Percentiles rank a stretch among this genome's conserved stretches.
Evolutionary conservation across 257 asterid genomes (phyloP).

Genomic region (Gentiana macrophylla): DNA sequence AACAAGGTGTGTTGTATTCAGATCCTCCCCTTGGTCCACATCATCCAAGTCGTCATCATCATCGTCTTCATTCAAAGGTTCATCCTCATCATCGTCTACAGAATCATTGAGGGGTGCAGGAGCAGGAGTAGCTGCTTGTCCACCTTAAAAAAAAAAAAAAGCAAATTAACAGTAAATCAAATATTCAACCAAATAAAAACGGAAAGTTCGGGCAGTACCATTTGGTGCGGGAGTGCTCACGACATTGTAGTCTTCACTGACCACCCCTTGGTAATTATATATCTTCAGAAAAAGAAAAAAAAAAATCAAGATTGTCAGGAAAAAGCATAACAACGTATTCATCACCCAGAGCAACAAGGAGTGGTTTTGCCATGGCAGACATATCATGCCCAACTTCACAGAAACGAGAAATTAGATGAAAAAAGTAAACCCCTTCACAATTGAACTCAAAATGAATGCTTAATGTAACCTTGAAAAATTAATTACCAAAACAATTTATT

Average conservation of each 20-base stretch:
- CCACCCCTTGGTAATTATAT: slow-evolving; percentile 85
- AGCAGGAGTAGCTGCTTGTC: slow-evolving; percentile 92
- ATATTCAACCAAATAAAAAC: slow-evolving; percentile 9
- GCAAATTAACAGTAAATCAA: slow-evolving; percentile 4
- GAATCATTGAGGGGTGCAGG: slow-evolving; percentile 53
- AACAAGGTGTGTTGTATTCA: slow-evolving; percentile 73
- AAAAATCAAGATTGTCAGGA: slow-evolving; percentile 14
- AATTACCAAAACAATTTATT: no score
- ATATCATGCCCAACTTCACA: background rate
- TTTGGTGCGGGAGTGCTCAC: slow-evolving; percentile 89
- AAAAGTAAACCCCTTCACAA: background rate
- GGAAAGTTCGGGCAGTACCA: slow-evolving; percentile 24
- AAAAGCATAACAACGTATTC: slow-evolving; percentile 14
- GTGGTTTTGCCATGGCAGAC: background rate
- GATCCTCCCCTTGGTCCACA: slow-evolving; percentile 79
- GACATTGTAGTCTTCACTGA: slow-evolving; percentile 79
- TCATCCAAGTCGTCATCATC: slow-evolving; percentile 91
- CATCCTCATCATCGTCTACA: slow-evolving; percentile 77
- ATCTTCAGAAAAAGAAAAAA: slow-evolving; percentile 34
- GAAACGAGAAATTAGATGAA: background rate
- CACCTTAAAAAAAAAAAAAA: slow-evolving; percentile 27
- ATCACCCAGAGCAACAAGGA: slow-evolving; percentile 1
- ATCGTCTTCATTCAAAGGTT: slow-evolving; percentile 87
- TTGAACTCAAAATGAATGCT: no score
- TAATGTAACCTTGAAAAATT: no score